These are phyloP conservation scores for Domatiomyces catenatus DNA, from an alignment of 2,329 filamentous ascomycete species.

Conservation along the genomic window DNA sequence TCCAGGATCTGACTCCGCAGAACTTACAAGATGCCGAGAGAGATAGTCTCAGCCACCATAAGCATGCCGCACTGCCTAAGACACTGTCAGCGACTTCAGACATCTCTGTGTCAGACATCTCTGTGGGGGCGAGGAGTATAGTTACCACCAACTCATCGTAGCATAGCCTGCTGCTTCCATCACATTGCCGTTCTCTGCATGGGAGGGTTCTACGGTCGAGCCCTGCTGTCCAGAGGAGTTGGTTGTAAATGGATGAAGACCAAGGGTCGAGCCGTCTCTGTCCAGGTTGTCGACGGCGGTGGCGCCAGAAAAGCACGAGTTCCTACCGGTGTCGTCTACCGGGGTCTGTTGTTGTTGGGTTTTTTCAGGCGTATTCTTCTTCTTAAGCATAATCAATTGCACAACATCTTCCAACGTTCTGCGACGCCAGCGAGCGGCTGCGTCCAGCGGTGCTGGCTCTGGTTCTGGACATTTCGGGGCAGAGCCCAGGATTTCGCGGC, in stretches of 20 bases:
- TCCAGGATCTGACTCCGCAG: neutral
- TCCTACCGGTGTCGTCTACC: neutral
- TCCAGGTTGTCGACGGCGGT: neutral
- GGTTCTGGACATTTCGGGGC: constrained; percentile 19
- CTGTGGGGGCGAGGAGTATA: neutral
- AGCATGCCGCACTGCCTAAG: constrained; percentile 26
- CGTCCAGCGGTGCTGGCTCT: constrained; percentile 48
- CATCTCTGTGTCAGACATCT: neutral
- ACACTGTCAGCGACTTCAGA: constrained; percentile 20
- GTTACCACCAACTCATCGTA: neutral
- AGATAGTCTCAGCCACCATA: constrained; percentile 46
- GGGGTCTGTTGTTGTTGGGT: neutral
- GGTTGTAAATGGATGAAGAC: neutral
- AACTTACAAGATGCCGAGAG: constrained; percentile 35
- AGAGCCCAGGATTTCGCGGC: neutral
- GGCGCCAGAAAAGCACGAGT: neutral
- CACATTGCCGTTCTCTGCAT: neutral
- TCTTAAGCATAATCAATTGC: neutral
- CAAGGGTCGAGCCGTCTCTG: neutral
- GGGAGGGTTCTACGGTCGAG: neutral
- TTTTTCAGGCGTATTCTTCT: neutral
- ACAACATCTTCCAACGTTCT: neutral
- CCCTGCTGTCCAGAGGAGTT: neutral
- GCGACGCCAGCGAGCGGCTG: neutral
- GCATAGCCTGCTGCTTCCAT: neutral